Evolutionary conservation across 352 stramenopile species (phyloP).

Genomic region (Phytophthora syringae): DNA sequence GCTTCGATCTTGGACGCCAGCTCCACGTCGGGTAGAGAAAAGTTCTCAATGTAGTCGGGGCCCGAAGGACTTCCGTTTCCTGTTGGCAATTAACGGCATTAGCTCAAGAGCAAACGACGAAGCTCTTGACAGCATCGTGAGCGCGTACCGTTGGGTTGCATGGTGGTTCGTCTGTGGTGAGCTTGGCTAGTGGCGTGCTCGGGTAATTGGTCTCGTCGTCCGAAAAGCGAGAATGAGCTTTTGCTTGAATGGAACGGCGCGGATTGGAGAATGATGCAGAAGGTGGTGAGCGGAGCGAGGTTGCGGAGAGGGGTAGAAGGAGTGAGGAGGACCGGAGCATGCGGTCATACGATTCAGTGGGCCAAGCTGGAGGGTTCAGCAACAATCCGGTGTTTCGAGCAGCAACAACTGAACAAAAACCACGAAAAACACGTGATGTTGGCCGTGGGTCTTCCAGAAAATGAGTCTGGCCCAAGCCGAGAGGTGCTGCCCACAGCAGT

Average conservation of each 20-base stretch:
- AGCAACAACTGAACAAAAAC: conserved; percentile 38
- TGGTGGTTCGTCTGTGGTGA: conserved; percentile 12
- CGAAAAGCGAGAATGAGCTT: conserved; percentile 28
- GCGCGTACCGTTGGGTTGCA: conserved; percentile 43
- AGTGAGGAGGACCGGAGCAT: conserved; percentile 14
- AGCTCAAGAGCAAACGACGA: no score
- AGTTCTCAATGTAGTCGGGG: conserved; percentile 27
- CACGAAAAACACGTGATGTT: conserved; percentile 15
- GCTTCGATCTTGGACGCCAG: conserved; percentile 41
- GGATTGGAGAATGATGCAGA: conserved; percentile 41
- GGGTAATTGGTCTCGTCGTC: conserved; percentile 11
- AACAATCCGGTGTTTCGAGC: conserved; percentile 45
- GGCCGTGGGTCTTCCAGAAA: conserved; percentile 30
- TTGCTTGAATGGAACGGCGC: conserved; percentile 10
- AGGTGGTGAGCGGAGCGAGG: conserved; percentile 21
- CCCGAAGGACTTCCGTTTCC: conserved; percentile 34
- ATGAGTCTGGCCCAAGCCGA: conserved; percentile 32
- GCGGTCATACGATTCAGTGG: conserved; percentile 40
- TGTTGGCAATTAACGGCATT: conserved; percentile 11
- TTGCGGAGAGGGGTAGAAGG: conserved; percentile 35
- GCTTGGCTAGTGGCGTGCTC: neutral
- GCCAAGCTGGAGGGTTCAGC: conserved; percentile 36
- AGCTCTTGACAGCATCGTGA: no score
- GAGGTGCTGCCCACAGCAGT: no score
- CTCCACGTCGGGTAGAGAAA: conserved; percentile 30